Base-by-base conservation (phyloP, 768 basidiomycete species). In the Russula abietina region DNA sequence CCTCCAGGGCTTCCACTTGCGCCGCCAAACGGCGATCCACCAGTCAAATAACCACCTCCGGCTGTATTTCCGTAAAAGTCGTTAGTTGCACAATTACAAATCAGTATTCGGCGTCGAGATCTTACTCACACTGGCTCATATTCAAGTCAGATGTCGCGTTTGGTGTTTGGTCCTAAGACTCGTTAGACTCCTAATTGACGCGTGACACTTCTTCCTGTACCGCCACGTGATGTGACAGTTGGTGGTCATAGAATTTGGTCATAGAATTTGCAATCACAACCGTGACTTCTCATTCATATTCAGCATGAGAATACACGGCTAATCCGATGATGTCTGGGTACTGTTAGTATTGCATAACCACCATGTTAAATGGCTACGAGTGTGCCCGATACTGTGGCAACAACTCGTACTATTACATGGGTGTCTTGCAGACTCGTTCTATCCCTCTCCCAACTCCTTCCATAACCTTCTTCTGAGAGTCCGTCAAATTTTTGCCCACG, bases 371-470 rank as follows among this genome's bases (percentile, higher is more conserved):
- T 52, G 14, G 3, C 30, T 32, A 51, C 28, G 28, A 50, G 24
- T 28, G 14, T 36, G 36, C 12, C 12, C 12, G 33, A 33, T 33
- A 33, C 33, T 33, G 33, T 49, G 12, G 30, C 12, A 22, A 14
- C 16, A 48, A 43, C 55, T 30, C 6, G 8, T 30, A 30, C 28
- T 30, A 52, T 63, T 50, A 73, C 54, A 71, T 65, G 57, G 73
- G 70, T 32, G 73, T 75, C 41, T 77, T 73, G 68, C 75, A 76
- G 51, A 87, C 71, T 55, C 82, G 83, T n/a, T 72, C 69, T 59
- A 88, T 78, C 19, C 91, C 89, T 70, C 87, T 90, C 32, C 83
- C 85, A 46, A 86, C 75, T 30, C 89, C 89, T 59, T 89, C 88
- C 24, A 84, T 72, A 8, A 87, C 81, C 72, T 84, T 88, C 72